A percentile compares a stretch with the other conserved stretches of the same genome.
Conservation (phyloP, 163 green algal species). For the Prototheca wickerhamii region DNA sequence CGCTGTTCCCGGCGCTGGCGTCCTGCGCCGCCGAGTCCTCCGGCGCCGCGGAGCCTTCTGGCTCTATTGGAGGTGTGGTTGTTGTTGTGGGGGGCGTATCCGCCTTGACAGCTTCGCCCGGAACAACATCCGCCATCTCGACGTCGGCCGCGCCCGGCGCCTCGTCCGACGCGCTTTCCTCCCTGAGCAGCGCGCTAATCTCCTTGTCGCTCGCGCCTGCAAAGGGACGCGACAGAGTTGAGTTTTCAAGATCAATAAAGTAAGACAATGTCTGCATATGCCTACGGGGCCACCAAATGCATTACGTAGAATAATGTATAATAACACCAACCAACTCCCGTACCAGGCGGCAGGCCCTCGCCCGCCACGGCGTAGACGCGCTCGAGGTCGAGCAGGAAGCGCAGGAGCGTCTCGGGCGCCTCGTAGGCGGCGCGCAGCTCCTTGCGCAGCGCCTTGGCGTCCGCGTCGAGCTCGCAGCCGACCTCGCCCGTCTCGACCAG, state of each 20-base stretch:
- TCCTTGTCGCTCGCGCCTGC: too few relatives aligned
- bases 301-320: too few relatives aligned
- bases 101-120: not conserved
- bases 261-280: too few relatives aligned
- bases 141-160: not conserved
- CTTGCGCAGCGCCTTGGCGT: conserved; percentile 13
- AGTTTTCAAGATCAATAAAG: too few relatives aligned
- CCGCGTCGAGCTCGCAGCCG: conserved; percentile 8
- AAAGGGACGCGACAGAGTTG: too few relatives aligned
- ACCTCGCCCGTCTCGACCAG: conserved; percentile 18
- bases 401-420: conserved; percentile 11
- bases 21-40: not conserved
- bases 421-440: conserved; percentile 8
- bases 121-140: not conserved
- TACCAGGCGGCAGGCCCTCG: conserved; percentile 25
- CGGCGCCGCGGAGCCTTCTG: too few relatives aligned
- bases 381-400: conserved; percentile 30
- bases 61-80: too few relatives aligned
- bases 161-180: conserved; percentile 3
- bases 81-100: too few relatives aligned
- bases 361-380: conserved; percentile 13
- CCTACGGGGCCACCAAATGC: too few relatives aligned
- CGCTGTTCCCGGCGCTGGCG: not conserved
- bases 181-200: conserved; percentile 1
- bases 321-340: not conserved